Evolutionary conservation across 1,139 yeast species (phyloP).

Genomic region (Kurtzmaniella quercitrusa): DNA sequence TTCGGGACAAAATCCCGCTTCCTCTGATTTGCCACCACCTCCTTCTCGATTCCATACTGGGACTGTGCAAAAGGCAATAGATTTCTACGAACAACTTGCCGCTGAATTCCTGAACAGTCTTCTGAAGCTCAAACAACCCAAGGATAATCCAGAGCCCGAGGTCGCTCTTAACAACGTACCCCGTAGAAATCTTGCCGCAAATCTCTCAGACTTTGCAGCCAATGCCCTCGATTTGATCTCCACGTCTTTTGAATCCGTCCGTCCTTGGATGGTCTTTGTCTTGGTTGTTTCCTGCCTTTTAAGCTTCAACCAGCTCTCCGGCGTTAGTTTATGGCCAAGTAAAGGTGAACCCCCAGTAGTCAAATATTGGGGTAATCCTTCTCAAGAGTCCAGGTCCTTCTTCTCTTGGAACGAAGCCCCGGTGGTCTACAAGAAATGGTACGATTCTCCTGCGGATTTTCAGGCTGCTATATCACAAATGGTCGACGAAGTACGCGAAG

Average conservation of each 20-base stretch:
- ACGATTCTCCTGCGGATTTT: slow-evolving; percentile 1
- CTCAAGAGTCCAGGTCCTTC: background rate
- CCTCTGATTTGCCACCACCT: background rate
- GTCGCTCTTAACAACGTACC: background rate
- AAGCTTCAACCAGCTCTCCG: background rate
- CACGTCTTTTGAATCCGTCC: background rate
- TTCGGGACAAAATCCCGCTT: background rate
- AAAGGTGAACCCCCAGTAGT: background rate
- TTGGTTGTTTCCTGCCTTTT: background rate
- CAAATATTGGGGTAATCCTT: background rate
- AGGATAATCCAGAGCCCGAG: too few relatives aligned
- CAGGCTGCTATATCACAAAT: slow-evolving; percentile 1
- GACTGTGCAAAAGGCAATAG: background rate
- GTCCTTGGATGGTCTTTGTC: background rate
- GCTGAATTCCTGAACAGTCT: background rate
- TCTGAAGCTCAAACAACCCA: background rate
- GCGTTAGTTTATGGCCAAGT: background rate
- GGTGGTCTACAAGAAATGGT: background rate
- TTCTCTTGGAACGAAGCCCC: background rate
- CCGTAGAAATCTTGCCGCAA: background rate
- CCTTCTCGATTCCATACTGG: background rate
- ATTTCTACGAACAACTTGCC: slow-evolving; percentile 1
- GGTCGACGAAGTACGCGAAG: background rate
- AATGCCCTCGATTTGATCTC: background rate
- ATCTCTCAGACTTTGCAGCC: background rate